A percentile compares a stretch with the other conserved stretches of the same genome.
Evolutionary conservation across 805 yeast genomes (phyloP).

Genomic region (Schwanniomyces pseudopolymorphus): DNA sequence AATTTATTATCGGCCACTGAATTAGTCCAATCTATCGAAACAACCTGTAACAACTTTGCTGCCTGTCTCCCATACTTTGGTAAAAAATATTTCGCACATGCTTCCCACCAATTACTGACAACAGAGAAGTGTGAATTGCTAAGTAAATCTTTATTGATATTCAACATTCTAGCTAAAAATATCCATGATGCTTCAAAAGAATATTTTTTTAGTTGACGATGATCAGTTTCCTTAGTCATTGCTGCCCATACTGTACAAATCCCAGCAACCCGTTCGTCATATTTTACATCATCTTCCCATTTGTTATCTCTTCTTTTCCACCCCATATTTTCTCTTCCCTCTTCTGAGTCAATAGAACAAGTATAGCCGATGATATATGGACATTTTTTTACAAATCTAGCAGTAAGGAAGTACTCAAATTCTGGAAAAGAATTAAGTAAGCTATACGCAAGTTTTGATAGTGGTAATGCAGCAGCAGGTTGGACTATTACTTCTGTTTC

Average conservation of each 20-base stretch:
- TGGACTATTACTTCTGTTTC: conserved; percentile 87
- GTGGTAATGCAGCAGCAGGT: conserved; percentile 74
- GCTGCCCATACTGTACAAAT: conserved; percentile 79
- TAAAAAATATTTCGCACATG: conserved; percentile 58
- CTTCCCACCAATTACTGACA: conserved; percentile 90
- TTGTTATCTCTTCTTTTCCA: conserved; percentile 62
- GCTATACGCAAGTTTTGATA: conserved; percentile 63
- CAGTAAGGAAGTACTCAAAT: conserved; percentile 57
- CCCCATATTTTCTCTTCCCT: conserved; percentile 84
- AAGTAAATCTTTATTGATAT: conserved; percentile 49
- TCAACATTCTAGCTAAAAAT: conserved; percentile 69
- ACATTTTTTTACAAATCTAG: conserved; percentile 88
- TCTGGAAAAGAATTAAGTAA: conserved; percentile 51
- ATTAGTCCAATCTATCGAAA: conserved; percentile 54
- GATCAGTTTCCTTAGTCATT: conserved; percentile 49
- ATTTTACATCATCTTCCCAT: conserved; percentile 64
- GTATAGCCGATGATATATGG: conserved; percentile 84
- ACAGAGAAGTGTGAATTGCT: conserved; percentile 70
- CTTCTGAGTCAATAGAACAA: conserved; percentile 73
- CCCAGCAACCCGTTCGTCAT: conserved; percentile 86
- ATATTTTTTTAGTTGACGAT: conserved; percentile 33
- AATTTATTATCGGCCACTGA: conserved; percentile 49
- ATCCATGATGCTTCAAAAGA: conserved; percentile 60
- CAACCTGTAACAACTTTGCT: conserved; percentile 51
- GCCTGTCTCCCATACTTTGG: conserved; percentile 69